Evolutionary conservation across 2,329 filamentous ascomycete species (phyloP).

Genomic region (Scedosporium aurantiacum): DNA sequence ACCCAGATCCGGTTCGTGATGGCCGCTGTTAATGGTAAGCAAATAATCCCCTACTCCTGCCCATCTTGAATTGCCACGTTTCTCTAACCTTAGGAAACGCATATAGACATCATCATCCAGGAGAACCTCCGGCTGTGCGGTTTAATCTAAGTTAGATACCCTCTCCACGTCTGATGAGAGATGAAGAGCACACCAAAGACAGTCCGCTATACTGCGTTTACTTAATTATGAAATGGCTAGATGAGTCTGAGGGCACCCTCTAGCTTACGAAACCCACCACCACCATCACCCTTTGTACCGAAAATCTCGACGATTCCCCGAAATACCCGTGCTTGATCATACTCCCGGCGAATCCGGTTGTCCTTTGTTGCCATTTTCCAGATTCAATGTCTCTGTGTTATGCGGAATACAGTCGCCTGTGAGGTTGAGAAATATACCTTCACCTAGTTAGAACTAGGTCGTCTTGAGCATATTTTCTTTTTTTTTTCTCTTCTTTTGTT

Average conservation of each 20-base stretch:
- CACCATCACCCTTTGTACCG: not conserved
- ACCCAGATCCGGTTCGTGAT: constrained; percentile 99
- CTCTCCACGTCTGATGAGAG: not conserved
- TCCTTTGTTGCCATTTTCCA: constrained; percentile 2
- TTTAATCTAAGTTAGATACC: constrained; percentile 60
- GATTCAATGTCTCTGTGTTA: not conserved
- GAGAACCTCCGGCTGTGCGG: constrained; percentile 96
- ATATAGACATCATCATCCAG: constrained; percentile 95
- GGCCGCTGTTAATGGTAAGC: constrained; percentile 93
- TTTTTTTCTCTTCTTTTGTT: not conserved
- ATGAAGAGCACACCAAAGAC: not conserved
- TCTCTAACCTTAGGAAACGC: constrained; percentile 31
- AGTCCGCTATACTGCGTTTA: not conserved
- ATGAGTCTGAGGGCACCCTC: constrained; percentile 2
- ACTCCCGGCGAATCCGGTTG: constrained; percentile 3
- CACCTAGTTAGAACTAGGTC: constrained; percentile 7
- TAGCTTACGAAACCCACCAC: constrained; percentile 2
- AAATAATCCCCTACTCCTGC: not conserved
- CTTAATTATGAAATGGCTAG: constrained; percentile 6
- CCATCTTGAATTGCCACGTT: constrained; percentile 25
- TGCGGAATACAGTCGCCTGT: constrained; percentile 1
- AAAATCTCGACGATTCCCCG: constrained; percentile 2
- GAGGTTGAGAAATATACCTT: not conserved
- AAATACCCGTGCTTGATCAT: constrained; percentile 6
- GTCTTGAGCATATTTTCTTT: constrained; percentile 6